Evolutionary conservation across 225 moss, liverwort and hornwort species (phyloP).

Genomic region (Rhytidiadelphus loreus): DNA sequence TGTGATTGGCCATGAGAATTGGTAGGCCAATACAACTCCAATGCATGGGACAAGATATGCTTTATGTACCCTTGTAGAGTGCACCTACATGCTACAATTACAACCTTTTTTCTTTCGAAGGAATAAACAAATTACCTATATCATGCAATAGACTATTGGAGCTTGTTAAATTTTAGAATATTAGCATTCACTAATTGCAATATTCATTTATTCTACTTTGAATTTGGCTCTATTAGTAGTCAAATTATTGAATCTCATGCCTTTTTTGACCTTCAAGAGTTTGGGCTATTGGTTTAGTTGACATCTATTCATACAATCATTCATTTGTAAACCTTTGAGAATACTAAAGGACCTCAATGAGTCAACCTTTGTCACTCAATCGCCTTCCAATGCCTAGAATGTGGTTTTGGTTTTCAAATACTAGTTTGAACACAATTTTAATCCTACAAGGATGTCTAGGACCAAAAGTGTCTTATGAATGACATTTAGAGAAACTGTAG

Average conservation of each 20-base stretch:
- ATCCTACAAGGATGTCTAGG: rapidly evolving
- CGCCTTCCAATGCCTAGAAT: neutral
- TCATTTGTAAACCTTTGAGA: neutral
- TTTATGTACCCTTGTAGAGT: rapidly evolving
- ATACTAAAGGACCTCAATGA: too few relatives aligned
- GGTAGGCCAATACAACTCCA: neutral
- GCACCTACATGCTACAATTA: rapidly evolving
- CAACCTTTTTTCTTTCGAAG: neutral
- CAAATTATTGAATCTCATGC: neutral
- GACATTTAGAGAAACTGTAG: neutral
- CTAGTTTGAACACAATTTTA: neutral
- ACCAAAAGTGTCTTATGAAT: too few relatives aligned
- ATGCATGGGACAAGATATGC: neutral
- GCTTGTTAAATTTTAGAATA: neutral
- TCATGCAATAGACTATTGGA: neutral
- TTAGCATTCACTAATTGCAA: neutral
- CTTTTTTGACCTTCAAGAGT: neutral
- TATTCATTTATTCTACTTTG: neutral
- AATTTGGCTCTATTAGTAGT: neutral
- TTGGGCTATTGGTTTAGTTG: neutral
- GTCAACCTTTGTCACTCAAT: neutral
- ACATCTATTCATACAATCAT: too few relatives aligned
- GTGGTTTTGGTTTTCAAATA: neutral
- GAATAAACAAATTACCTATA: neutral
- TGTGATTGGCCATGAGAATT: neutral